Evolutionary conservation across 768 basidiomycete species (phyloP), one percentile per base, ranked within the genome.

Genomic region (Tephrocybe sp.): DNA sequence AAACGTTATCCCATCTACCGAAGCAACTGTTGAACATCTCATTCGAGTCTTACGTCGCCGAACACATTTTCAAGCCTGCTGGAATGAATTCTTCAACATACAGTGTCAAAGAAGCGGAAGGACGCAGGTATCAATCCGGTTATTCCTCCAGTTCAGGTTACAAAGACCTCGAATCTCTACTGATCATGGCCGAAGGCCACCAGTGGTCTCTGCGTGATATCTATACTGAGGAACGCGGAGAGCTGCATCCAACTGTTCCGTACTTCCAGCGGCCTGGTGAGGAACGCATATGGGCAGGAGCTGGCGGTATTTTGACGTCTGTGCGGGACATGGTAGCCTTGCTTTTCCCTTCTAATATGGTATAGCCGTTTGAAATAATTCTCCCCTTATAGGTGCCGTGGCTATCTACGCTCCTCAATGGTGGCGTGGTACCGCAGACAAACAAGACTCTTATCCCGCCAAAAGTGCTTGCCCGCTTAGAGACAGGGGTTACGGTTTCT

Each of bases 41-140:
- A 0, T 75, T 68, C 42, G 71, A 72, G 49, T 69, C 68, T 0
- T 75, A 71, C 50, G 61, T 77, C 49, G 24, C 57, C 10, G 54
- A 73, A 50, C 64, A 74, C 42, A 55, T 76, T 2, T 73, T 75
- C 47, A 41, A 40, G 1, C 72, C 70, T 1, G 61, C 72, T 4
- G 67, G 70, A 24, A 74, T 75, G 74, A 54, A 61, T 0, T 52
- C 69, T 2, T 67, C 73, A 0, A 74, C 73, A 0, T 75, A 68
- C 55, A 71, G 68, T 6, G 65, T 73, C 2, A 62, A 62, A 1
- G 62, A 68, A 6, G 73, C 72, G 0, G 68, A 71, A 42, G 51
- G 45, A 1, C 53, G 67, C 13, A 68, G 61, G 10, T 55, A 56
- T 45, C 49, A 49, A 16, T 13, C 31, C 2, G 40, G 21, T 12